Evolutionary conservation across 495 filamentous ascomycete species (phyloP).

Genomic region (Penicillium canariense): DNA sequence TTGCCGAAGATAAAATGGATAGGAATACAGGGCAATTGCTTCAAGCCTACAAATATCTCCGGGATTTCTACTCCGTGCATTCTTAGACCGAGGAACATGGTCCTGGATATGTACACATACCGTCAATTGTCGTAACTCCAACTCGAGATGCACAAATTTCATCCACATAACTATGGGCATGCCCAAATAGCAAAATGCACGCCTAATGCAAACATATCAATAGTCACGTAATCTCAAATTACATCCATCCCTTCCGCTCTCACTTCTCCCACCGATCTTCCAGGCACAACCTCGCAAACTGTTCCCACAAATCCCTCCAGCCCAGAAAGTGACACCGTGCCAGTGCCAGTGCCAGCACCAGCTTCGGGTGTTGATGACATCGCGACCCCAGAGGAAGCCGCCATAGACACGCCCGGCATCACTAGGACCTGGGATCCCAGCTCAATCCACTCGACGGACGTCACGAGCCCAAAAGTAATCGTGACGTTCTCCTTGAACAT

Average conservation of each 20-base stretch:
- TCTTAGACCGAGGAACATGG: not conserved
- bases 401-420: slow-evolving; percentile 57
- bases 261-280: slow-evolving; percentile 14
- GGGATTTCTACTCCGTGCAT: not conserved
- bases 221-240: not conserved
- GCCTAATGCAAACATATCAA: not conserved
- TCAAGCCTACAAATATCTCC: not conserved
- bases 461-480: slow-evolving; percentile 73
- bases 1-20: not conserved
- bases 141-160: not conserved
- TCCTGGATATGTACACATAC: too few relatives aligned
- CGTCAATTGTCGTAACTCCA: not conserved
- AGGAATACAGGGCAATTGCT: not conserved
- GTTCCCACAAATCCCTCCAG: slow-evolving; percentile 51
- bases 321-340: slow-evolving; percentile 23
- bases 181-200: not conserved
- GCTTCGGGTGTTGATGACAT: slow-evolving; percentile 21
- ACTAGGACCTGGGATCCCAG: slow-evolving; percentile 75
- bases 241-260: not conserved
- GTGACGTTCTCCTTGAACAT: slow-evolving; percentile 44
- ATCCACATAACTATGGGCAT: too few relatives aligned
- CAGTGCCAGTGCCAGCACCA: not conserved
- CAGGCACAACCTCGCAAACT: slow-evolving; percentile 36
- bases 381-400: slow-evolving; percentile 30
- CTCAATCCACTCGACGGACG: slow-evolving; percentile 82